Evolutionary conservation across 768 basidiomycete species (phyloP).

Genomic region (Leccinellum luteum): DNA sequence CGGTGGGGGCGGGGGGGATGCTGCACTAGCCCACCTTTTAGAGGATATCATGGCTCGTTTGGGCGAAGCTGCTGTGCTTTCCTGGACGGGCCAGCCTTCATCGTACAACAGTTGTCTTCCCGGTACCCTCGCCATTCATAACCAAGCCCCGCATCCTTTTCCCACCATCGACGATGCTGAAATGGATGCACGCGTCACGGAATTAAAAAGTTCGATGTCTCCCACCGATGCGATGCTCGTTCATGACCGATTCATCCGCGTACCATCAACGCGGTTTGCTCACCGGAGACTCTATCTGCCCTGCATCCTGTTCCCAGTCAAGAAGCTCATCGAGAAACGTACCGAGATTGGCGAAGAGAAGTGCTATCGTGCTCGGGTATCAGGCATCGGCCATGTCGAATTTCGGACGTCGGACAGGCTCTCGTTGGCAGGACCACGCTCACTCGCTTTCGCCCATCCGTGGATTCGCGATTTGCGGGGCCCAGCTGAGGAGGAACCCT

Average conservation of each 20-base stretch:
- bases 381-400: background rate
- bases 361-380: conserved; percentile 1
- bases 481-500: background rate
- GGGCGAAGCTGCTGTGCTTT: conserved; percentile 4
- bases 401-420: conserved; percentile 1
- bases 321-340: background rate
- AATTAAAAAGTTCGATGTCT: background rate
- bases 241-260: background rate
- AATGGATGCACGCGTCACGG: background rate
- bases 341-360: background rate
- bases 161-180: background rate
- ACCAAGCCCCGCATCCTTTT: background rate
- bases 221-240: background rate
- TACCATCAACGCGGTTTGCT: background rate
- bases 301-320: conserved; percentile 8
- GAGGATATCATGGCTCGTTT: conserved; percentile 10
- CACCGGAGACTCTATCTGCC: conserved; percentile 6
- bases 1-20: conserved; percentile 1
- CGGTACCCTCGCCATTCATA: background rate
- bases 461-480: conserved; percentile 11
- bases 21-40: conserved; percentile 9
- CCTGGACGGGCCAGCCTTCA: conserved; percentile 10
- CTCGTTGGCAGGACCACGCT: background rate
- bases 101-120: conserved; percentile 16
- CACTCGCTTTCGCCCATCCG: conserved; percentile 6